Base-by-base conservation (phyloP, 768 basidiomycete species). In the Cubamyces sp. region DNA sequence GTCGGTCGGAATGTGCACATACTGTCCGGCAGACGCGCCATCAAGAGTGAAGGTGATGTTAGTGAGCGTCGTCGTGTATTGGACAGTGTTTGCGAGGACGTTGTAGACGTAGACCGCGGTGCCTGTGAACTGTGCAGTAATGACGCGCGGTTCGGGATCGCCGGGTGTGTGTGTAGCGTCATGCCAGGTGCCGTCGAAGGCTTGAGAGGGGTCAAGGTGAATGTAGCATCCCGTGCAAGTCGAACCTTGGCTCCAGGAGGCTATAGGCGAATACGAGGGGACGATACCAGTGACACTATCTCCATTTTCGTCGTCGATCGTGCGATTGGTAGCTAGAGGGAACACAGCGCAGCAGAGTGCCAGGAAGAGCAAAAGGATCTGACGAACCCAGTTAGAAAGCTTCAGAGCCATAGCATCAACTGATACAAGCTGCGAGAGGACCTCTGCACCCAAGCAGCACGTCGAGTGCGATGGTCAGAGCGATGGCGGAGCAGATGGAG, bases 281-380 rank as follows among this genome's bases (percentile, higher is more conserved):
- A 43, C 46, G 16, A 45, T 12, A 3, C 66, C 66, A 1, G 62
- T 61, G 23, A 57, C 60, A 26, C 54, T 54, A 34, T 66, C 66
- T 23, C 66, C 66, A 2, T 57, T 50, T 21, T 57, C 37, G 57
- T 66, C 66, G 37, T 66, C 66, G 34, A 66, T 66, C 15, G 66
- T 66, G n/a, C 62, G 49, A 43, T 61, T 64, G 28, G 26, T 40
- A 1, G 57, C 14, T 23, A 39, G 18, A 12, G 58, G 23, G n/a
- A 11, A 6, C n/a, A 34, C 55, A 2, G 12, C 7, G n/a, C 11
- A 15, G 14, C 9, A 26, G 34, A n/a, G 16, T 25, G 41, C 18
- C 25, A 56, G 12, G 16, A 54, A 14, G 7, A n/a, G 3, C 47
- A 21, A 39, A 18, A 5, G 21, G 39, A 25, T n/a, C 3, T 18